Evolutionary conservation across 2,329 filamentous ascomycete genomes (phyloP), one percentile per base, ranked within the genome.

Genomic region (Sordariomycetes sp.): DNA sequence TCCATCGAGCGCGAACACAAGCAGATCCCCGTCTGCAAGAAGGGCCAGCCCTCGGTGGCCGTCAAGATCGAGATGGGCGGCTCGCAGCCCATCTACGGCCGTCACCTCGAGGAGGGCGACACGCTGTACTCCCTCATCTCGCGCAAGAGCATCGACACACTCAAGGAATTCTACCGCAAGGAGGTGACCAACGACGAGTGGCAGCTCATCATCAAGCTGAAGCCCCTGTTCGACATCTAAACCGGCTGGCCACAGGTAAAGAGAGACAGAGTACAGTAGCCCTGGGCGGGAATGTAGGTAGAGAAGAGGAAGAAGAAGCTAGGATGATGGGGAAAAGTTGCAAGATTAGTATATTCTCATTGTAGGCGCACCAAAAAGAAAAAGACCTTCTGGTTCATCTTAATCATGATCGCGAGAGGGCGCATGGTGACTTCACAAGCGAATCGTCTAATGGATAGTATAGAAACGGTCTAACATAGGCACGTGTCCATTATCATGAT

Each of bases 1-100:
- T 88, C 83, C 3, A 98, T 98, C 53, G 90, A 98, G 61, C 82
- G 93, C 55, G 93, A 98, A 47, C 92, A 98, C 74, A 98, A 98
- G 68, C 79, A 92, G 43, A 81, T 98, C 45, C 75, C 72, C 8
- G 72, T 94, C 38, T 94, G 86, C 68, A 98, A 98, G 63, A 90
- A 87, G 65, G 90, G 90, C 34, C 85, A 94, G 54, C 92, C 93
- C n/a, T 93, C 87, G 2, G 93, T 98, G 8, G 92, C 92, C 15
- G 72, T 98, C 67, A 98, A 98, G 72, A 93, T 98, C 50, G 93
- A 98, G 65, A 81, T 80, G 75, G 90, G 87, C 35, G 65, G 80
- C 38, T 86, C 90, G 56, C 92, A 98, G 66, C 93, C 92, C 12
- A 76, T 82, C 39, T 98, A 98, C 55, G 92, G 92, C 38, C 83